Base-by-base conservation (phyloP, 441 rosid species). In the Aleurites moluccanus region DNA sequence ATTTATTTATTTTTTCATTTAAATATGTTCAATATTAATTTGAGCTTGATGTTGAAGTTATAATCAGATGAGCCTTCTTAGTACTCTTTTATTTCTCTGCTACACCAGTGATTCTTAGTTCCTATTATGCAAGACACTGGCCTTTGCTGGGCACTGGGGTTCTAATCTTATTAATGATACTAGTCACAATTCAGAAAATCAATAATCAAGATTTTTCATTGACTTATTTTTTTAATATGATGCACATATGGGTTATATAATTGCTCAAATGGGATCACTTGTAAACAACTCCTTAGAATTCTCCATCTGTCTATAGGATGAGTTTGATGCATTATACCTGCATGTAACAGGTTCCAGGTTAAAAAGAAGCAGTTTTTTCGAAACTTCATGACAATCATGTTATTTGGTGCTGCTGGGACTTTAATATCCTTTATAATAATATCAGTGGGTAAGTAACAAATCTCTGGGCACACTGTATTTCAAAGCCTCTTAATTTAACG, bases 281-380 rank as follows among this genome's bases (percentile, higher is more conserved):
- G 4, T 50, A 50, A n/a, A n/a, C n/a, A n/a, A n/a, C n/a, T n/a
- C n/a, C n/a, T n/a, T n/a, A n/a, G n/a, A n/a, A n/a, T n/a, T n/a
- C n/a, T n/a, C n/a, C 9, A 42, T 23, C 57, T 15, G 28, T 53
- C 30, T 49, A 27, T 28, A 52, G 38, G 55, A 38, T 15, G 66
- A 49, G 35, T 49, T 74, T 18, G 55, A 53, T 76, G 9, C 15
- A 8, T 61, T 33, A 21, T 55, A 35, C 64, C 66, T 52, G 50
- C 11, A 35, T 33, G 1, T 53, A 73, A 61, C 88, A 94, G 98
- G 78, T 94, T 94, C 85, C 97, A 91, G 79, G 98, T 94, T 72
- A 94, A 94, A 86, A 94, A 94, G 89, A 94, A 94, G 84, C 93
- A 91, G 69, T 94, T 94, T 82, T 94, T 94, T 76, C 90, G 90